Evolutionary conservation across 169 alveolate species (phyloP).

Genomic region (Fabrea salina): DNA sequence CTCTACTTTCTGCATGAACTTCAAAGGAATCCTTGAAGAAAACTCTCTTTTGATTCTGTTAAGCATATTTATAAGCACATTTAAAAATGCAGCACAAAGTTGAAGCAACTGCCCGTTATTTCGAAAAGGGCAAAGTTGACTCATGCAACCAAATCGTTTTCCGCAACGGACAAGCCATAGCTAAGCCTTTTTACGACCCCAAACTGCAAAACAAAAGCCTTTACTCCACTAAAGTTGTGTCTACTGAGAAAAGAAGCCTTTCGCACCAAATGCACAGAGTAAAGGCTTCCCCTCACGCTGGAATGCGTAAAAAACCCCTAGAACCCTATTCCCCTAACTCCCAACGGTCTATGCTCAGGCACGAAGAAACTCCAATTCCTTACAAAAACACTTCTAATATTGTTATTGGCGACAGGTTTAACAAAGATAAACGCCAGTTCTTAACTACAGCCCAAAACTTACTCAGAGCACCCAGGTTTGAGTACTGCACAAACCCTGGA

Average conservation of each 20-base stretch:
- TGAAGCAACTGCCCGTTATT: no score
- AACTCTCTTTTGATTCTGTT: not conserved
- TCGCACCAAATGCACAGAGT: not conserved
- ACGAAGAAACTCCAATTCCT: slow-evolving; percentile 42
- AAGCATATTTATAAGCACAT: no score
- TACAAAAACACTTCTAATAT: slow-evolving; percentile 44
- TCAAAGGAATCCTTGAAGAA: not conserved
- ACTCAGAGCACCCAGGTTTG: slow-evolving; percentile 22
- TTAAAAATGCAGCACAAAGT: no score
- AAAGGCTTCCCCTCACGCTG: slow-evolving; percentile 35
- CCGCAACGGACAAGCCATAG: slow-evolving; percentile 42
- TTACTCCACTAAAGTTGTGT: slow-evolving; percentile 38
- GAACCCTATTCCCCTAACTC: slow-evolving; percentile 51
- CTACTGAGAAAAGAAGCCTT: slow-evolving; percentile 41
- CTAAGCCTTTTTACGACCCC: slow-evolving; percentile 31
- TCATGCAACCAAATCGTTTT: slow-evolving; percentile 34
- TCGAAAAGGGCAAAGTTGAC: no score
- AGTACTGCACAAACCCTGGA: slow-evolving; percentile 39
- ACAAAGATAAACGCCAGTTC: slow-evolving; percentile 43
- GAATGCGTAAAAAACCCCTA: slow-evolving; percentile 50
- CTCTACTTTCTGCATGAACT: slow-evolving; percentile 3
- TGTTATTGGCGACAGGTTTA: slow-evolving; percentile 42
- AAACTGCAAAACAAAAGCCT: slow-evolving; percentile 37
- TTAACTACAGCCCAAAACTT: slow-evolving; percentile 24
- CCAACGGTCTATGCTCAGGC: slow-evolving; percentile 40